Evolutionary conservation across 2,329 filamentous ascomycete species (phyloP).

Genomic region (Exophiala dermatitidis): DNA sequence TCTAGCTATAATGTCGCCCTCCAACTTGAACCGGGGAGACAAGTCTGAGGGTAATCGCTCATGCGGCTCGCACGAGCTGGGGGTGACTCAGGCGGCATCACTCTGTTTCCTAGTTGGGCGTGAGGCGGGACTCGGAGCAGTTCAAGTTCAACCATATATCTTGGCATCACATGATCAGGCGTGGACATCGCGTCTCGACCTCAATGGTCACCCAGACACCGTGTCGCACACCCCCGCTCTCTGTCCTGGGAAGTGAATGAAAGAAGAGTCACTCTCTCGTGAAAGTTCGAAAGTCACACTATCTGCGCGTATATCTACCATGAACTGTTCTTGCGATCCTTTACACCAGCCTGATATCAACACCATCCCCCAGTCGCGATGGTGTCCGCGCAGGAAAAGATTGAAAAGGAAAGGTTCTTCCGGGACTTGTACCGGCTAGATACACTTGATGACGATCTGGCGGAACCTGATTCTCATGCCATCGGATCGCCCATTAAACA

Average conservation of each 20-base stretch:
- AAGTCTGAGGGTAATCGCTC: too few species aligned
- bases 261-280: background rate
- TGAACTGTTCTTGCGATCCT: background rate
- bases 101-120: too few species aligned
- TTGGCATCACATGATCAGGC: constrained; percentile 18
- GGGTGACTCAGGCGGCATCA: too few species aligned
- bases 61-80: too few species aligned
- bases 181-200: constrained; percentile 3
- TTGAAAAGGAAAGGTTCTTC: constrained; percentile 26
- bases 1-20: too few species aligned
- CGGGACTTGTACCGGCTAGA: constrained; percentile 22
- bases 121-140: too few species aligned
- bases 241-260: constrained; percentile 1
- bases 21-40: too few species aligned
- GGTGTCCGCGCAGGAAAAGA: constrained; percentile 12
- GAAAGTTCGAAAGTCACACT: background rate
- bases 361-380: constrained; percentile 7
- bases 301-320: background rate
- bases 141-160: background rate
- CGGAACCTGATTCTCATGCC: constrained; percentile 16
- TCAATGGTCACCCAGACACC: constrained; percentile 5
- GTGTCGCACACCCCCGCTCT: constrained; percentile 13
- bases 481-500: constrained; percentile 9
- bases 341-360: background rate
- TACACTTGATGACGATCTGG: constrained; percentile 25